Conservation (phyloP, 306 rosid genomes). For the Adenanthera pavonina region DNA sequence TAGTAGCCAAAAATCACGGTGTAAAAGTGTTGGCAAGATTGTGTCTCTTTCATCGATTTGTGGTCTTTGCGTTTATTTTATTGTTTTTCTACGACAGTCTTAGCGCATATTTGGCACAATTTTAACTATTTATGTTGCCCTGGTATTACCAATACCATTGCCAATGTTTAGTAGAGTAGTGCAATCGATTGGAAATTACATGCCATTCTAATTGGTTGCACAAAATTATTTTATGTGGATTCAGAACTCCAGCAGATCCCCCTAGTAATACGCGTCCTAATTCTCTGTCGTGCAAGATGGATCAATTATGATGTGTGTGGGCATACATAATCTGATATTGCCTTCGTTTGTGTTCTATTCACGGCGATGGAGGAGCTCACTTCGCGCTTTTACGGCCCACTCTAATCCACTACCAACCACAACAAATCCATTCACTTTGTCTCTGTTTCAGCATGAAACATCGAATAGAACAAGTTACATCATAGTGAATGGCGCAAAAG, state of each 20-base stretch:
- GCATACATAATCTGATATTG: too few relatives aligned
- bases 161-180: neutral
- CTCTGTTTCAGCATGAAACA: slow-evolving; percentile 70
- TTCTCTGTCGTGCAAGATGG: too few relatives aligned
- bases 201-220: neutral
- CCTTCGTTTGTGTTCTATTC: neutral
- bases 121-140: neutral
- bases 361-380: slow-evolving; percentile 19
- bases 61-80: neutral
- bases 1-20: neutral
- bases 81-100: neutral
- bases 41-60: neutral
- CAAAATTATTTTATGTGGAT: neutral
- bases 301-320: too few relatives aligned
- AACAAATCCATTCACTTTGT: slow-evolving; percentile 61
- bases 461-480: slow-evolving; percentile 12
- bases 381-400: neutral
- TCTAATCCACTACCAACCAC: slow-evolving; percentile 34
- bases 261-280: neutral
- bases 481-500: slow-evolving; percentile 58
- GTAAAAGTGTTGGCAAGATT: neutral
- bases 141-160: too few relatives aligned
- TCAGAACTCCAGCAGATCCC: neutral
- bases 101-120: neutral
- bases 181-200: neutral